Evolutionary conservation across 2,329 filamentous ascomycete species (phyloP), one percentile per base, ranked within the genome.

Genomic region (Cytospora piceicola): DNA sequence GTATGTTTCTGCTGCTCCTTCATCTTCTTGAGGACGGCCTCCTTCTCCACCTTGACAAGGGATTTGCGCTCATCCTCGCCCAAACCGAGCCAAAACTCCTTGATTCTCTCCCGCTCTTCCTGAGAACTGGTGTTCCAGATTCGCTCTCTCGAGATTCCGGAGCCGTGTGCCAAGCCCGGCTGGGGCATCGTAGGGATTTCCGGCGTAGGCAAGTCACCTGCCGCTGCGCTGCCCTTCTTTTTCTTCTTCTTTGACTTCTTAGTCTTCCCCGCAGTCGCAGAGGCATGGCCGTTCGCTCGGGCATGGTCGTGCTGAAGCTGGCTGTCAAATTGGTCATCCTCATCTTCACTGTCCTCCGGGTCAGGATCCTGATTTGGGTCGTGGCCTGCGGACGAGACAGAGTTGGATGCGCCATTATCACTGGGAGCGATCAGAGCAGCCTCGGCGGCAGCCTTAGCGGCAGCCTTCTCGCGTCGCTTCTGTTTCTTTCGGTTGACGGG

Each of bases 1-100:
- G 94, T 98, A 77, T 98, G 94, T 79, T 98, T 98, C 78, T 99
- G 95, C 78, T 99, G 95, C 78, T 99, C 95, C 83, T 99, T 99
- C 95, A 99, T 99, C 83, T 99, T 99, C 75, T 92, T 93, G 64
- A 99, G 81, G 0, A 99, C 95, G 9, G 95, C 94, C 78, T 99
- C 94, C 80, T 99, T 99, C 79, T 99, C 95, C 34, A 99, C 94
- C 79, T 97, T 97, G 74, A 99, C 93, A 56, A 99, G 82, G 20
- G 92, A 95, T 76, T 96, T 95, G 72, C 95, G 91, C 76, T 98
- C 94, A 46, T 96, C 92, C 77, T 99, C 95, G 71, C 92, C 93
- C 53, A 99, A 80, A 20, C 93, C 93, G 61, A 99, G 85, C 95
- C 95, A 99, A 79, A 98, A 99, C 72, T 97, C 92, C 79, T 97